Evolutionary conservation across 2,329 filamentous ascomycete species (phyloP).

Genomic region (Tothia fuscella): DNA sequence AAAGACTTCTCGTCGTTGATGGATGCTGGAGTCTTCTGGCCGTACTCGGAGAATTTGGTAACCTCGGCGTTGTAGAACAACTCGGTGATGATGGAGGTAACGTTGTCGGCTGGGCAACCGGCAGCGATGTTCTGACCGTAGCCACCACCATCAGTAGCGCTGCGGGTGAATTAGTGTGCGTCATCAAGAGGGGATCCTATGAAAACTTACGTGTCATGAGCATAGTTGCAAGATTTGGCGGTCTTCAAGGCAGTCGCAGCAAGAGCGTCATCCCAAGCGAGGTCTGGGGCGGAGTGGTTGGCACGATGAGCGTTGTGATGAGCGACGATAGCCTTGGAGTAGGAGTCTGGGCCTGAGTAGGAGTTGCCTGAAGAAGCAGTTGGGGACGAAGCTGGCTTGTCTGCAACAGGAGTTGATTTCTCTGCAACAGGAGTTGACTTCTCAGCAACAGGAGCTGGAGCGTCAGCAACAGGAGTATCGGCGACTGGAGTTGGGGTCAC

Average conservation of each 20-base stretch:
- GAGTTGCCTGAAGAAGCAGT: background rate
- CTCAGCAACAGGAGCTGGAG: background rate
- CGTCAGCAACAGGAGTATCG: background rate
- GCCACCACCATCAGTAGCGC: conserved; percentile 44
- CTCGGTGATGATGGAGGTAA: conserved; percentile 60
- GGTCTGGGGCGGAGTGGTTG: conserved; percentile 59
- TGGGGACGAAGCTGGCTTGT: conserved; percentile 1
- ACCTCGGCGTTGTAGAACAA: conserved; percentile 85
- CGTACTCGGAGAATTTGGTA: conserved; percentile 48
- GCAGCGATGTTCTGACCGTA: conserved; percentile 93
- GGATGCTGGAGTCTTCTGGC: conserved; percentile 46
- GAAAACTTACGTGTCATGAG: conserved; percentile 62
- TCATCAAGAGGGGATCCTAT: background rate
- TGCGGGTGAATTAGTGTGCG: conserved; percentile 19
- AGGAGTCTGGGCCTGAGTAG: background rate
- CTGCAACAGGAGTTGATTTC: background rate
- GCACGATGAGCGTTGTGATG: conserved; percentile 79
- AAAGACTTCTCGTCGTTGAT: conserved; percentile 36
- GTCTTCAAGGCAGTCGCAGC: conserved; percentile 51
- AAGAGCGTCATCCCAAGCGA: conserved; percentile 55
- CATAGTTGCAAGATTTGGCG: conserved; percentile 57
- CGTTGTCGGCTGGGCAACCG: conserved; percentile 42
- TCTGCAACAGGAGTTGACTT: background rate
- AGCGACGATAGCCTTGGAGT: conserved; percentile 19
- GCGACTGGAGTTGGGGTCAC: background rate